phyloP scores from a whole-genome alignment of 192 early-diverging fungal genomes.

The Gorgonomyces haynaldii region DNA sequence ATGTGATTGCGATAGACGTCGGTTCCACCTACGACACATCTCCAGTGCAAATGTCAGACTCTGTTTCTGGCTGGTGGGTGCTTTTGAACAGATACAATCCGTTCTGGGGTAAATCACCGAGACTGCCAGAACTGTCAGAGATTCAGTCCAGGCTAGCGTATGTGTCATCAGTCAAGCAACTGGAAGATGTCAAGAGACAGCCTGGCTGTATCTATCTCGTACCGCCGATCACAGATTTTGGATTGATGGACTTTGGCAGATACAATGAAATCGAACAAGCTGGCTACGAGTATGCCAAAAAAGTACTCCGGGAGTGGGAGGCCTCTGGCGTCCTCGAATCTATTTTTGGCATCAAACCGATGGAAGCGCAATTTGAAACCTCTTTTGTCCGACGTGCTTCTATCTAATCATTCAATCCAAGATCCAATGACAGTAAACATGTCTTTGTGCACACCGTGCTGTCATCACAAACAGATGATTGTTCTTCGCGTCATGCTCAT shows the following conservation, averaged over 20 bases:
- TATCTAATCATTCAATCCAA: no score
- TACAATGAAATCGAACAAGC: conserved; percentile 76
- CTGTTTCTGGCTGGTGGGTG: conserved; percentile 87
- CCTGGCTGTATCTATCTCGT: conserved; percentile 70
- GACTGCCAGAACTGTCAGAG: conserved; percentile 84
- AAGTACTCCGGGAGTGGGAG: conserved; percentile 71
- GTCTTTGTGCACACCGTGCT: no score
- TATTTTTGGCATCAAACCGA: conserved; percentile 32
- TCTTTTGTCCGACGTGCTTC: no score
- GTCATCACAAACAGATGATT: no score
- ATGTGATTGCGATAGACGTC: conserved; percentile 92
- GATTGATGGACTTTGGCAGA: conserved; percentile 83
- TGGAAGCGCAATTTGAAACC: no score
- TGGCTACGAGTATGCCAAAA: conserved; percentile 75
- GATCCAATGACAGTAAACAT: no score
- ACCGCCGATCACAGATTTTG: conserved; percentile 77
- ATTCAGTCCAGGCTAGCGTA: conserved; percentile 91
- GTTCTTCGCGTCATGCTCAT: no score
- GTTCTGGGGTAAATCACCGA: conserved; percentile 41
- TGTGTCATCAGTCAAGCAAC: conserved; percentile 67
- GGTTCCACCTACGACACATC: conserved; percentile 84
- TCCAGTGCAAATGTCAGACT: conserved; percentile 83
- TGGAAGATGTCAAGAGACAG: conserved; percentile 78
- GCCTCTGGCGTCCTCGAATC: conserved; percentile 52
- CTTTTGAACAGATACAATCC: conserved; percentile 71